Evolutionary conservation across 2,329 filamentous ascomycete genomes (phyloP).

Genomic region (Aspergillus eucalypticola): DNA sequence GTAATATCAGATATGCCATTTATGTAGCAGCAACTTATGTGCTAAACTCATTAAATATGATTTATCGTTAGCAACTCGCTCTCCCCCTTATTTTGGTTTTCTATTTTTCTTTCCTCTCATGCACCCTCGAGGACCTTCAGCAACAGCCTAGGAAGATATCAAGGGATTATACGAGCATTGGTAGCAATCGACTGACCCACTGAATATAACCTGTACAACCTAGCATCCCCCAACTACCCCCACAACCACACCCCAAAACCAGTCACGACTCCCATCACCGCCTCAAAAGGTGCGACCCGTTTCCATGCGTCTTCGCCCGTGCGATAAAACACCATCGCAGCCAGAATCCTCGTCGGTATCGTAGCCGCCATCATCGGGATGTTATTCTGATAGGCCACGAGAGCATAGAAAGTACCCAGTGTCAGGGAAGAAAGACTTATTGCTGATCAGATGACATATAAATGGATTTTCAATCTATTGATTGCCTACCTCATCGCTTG

Average conservation of each 20-base stretch:
- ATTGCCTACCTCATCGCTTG: slow-evolving; percentile 2
- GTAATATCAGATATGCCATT: too few relatives aligned
- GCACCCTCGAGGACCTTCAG: too few relatives aligned
- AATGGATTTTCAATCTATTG: accelerated
- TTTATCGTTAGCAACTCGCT: too few relatives aligned
- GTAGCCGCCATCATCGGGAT: background rate
- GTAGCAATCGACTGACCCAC: too few relatives aligned
- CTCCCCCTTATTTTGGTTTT: too few relatives aligned
- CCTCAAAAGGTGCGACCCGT: background rate
- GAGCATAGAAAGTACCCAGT: background rate
- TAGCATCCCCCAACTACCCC: too few relatives aligned
- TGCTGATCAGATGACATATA: background rate
- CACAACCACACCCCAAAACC: background rate
- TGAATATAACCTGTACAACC: too few relatives aligned
- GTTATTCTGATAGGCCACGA: slow-evolving; percentile 5
- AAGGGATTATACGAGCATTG: too few relatives aligned
- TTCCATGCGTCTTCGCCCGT: background rate
- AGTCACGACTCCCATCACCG: background rate
- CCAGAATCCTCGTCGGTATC: background rate
- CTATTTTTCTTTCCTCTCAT: too few relatives aligned
- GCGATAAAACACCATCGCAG: background rate
- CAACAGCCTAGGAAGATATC: too few relatives aligned
- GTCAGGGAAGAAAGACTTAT: background rate
- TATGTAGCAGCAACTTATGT: too few relatives aligned
- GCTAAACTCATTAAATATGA: too few relatives aligned